A percentile compares a stretch with the other conserved stretches of the same genome.
These are phyloP conservation scores for Heterobasidion occidentale DNA, from an alignment of 1,284 basidiomycete genomes.

Conservation along the genomic window DNA sequence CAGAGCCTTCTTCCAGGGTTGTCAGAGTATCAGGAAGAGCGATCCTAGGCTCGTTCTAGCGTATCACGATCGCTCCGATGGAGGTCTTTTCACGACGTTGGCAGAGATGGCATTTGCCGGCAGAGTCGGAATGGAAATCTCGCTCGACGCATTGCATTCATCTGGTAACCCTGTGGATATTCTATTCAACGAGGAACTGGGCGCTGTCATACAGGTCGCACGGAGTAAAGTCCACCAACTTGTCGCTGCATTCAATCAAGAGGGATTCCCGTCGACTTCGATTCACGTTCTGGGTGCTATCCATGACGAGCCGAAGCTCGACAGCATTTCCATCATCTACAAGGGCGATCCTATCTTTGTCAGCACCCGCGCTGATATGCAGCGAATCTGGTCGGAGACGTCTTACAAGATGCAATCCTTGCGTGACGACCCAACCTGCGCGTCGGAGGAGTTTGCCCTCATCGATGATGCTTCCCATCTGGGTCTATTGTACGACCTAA, in stretches of 20 bases:
- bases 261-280: slow-evolving; percentile 66
- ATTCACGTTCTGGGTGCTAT: slow-evolving; percentile 77
- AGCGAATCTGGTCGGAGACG: slow-evolving; percentile 90
- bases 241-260: slow-evolving; percentile 50
- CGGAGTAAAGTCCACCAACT: slow-evolving; percentile 53
- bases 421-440: slow-evolving; percentile 78
- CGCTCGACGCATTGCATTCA: slow-evolving; percentile 51
- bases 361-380: slow-evolving; percentile 65
- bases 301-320: slow-evolving; percentile 35
- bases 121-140: slow-evolving; percentile 68
- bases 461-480: slow-evolving; percentile 52
- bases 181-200: slow-evolving; percentile 96
- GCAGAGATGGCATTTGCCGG: slow-evolving; percentile 98
- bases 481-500: slow-evolving; percentile 78
- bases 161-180: slow-evolving; percentile 49
- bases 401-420: slow-evolving; percentile 88
- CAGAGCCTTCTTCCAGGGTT: slow-evolving; percentile 78
- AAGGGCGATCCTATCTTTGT: slow-evolving; percentile 51
- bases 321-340: slow-evolving; percentile 59
- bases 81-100: slow-evolving; percentile 87
- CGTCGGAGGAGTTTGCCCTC: slow-evolving; percentile 78
- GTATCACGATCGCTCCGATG: slow-evolving; percentile 98
- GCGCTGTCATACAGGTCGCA: slow-evolving; percentile 86
- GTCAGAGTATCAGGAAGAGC: slow-evolving; percentile 56
- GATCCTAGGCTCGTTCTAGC: slow-evolving; percentile 73